Conservation (phyloP, 2,329 filamentous ascomycete genomes). For the Albophoma yamanashiensis region DNA sequence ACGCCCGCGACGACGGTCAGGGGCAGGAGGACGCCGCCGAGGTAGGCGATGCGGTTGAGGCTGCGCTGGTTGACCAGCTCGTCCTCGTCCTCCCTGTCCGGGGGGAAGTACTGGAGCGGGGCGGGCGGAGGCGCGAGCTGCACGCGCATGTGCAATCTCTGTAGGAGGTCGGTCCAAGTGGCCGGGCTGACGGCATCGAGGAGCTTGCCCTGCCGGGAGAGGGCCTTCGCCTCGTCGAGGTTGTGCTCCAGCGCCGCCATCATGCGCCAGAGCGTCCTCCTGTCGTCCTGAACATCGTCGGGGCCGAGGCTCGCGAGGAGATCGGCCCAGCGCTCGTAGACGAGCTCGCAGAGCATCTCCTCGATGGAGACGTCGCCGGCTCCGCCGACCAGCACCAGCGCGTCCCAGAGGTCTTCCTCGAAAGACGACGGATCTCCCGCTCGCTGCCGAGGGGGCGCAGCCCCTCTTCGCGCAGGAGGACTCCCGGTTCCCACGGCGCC, state of each 20-base stretch:
- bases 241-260: not conserved
- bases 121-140: not conserved
- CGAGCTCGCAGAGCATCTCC: conserved; percentile 11
- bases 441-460: not conserved
- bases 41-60: conserved; percentile 36
- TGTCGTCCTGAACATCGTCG: not conserved
- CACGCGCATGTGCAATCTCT: not conserved
- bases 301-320: conserved; percentile 7
- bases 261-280: not conserved
- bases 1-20: conserved; percentile 36
- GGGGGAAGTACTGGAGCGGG: not conserved
- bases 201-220: not conserved
- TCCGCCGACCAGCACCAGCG: not conserved
- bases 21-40: conserved; percentile 37
- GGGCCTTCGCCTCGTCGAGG: not conserved
- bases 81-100: conserved; percentile 13
- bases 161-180: not conserved
- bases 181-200: not conserved
- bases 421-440: not conserved
- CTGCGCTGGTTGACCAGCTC: conserved; percentile 22
- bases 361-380: not conserved
- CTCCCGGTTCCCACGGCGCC: not conserved
- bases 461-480: not conserved
- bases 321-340: conserved; percentile 15
- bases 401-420: conserved; percentile 1